Evolutionary conservation across 805 yeast genomes (phyloP), one percentile per base, ranked within the genome.

Genomic region (Kuraishia hungarica): DNA sequence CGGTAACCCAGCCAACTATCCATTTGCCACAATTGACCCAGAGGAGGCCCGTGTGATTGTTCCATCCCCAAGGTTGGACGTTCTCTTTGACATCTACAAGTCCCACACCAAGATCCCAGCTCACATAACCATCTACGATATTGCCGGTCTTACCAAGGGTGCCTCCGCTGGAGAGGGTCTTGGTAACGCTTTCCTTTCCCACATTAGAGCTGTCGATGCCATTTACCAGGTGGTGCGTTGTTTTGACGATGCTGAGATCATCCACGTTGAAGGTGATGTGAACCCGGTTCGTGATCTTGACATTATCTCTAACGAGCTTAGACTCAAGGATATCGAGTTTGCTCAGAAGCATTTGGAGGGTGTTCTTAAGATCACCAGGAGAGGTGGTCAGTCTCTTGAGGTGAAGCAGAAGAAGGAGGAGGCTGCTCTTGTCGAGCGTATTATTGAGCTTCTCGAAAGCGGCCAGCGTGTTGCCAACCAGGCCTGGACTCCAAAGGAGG

Each of bases 111-210:
- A 83, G 68, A 91, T 93, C 57, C 97, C 97, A 57, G 97, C 98
- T 19, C 86, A 80, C 68, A 83, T 93, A 72, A 93, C 97, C 56
- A 84, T 94, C 57, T 91, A 89, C 67, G 99, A 94, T 76, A 94
- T 94, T 73, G 99, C 99, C 57, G 99, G 99, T 72, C 80, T 94
- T 70, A 93, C 98, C 61, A 89, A 89, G 75, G 97, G 97, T 75
- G 97, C 98, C 46, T 84, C 90, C 58, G 86, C 88, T 54, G 98
- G 98, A 72, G 97, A 91, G 75, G 99, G 99, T 70, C 83, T 94
- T 62, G 99, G 99, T 68, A 94, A 94, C 72, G 96, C 96, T 60
- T 94, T 94, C 81, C 83, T 94, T 76, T 86, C 96, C 63, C 92
- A 94, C 72, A 94, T 94, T 66, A 84, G 98, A 74, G 94, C 97